Evolutionary conservation across 495 filamentous ascomycete species (phyloP), one percentile per base, ranked within the genome.

Genomic region (Podospora bellae-mahoneyi): DNA sequence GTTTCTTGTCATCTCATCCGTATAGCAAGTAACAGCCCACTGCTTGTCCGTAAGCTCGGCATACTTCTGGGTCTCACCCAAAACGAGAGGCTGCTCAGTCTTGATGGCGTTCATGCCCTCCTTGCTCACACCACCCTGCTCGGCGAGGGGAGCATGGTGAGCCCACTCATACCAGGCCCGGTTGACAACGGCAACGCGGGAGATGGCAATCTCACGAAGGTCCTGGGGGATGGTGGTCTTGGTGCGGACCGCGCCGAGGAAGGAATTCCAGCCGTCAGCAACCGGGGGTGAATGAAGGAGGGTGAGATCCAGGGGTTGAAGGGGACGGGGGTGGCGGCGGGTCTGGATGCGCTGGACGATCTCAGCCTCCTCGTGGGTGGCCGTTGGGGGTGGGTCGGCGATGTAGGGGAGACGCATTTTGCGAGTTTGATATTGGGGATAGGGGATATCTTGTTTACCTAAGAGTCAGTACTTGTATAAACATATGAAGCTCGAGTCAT

Each of bases 201-300:
- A 90, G 65, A 95, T 92, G 64, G 89, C 87, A 5, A 92, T 73
- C 77, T 95, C 92, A 20, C 88, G 85, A 48, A 90, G 73, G 58
- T 87, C 82, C 5, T 84, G 84, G 0, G 84, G 73, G 1, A 93
- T 78, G 26, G 78, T 78, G 4, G 89, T 91, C 68, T 83, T 79
- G 13, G 88, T 91, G 69, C 92, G 86, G 39, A 95, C 84, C 55
- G 91, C 88, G 54, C 88, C 88, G 18, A 94, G 82, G 78, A 95
- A 93, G 39, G 86, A 79, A 80, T 93, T 94, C 90, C 91, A 95
- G 2, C 92, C 92, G 73, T 92, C 86, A 2, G 92, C 87, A 0
- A 94, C 81, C 2, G 87, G 79, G 30, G 88, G 91, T 7, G 88
- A 84, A 80, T 94, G 91, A 4, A 94, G 81, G 7, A 94, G 85